Conservation (phyloP, 495 filamentous ascomycete genomes). For the Penicillium argentinense region DNA sequence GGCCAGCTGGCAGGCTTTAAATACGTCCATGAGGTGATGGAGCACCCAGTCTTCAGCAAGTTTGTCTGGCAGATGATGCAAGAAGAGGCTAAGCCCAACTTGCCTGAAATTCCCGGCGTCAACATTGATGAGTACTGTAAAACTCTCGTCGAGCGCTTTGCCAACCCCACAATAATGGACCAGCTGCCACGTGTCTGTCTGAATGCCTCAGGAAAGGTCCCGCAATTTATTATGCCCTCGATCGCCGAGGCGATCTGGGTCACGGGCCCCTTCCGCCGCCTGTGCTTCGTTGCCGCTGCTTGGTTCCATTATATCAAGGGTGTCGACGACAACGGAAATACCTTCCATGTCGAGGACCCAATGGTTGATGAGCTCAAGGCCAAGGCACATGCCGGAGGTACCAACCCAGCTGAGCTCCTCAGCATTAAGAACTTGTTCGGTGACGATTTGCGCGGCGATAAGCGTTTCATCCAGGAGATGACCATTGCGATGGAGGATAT, state of each 20-base stretch:
- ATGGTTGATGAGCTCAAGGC: slow-evolving; percentile 46
- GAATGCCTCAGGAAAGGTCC: slow-evolving; percentile 49
- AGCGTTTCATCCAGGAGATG: slow-evolving; percentile 40
- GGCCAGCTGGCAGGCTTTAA: slow-evolving; percentile 46
- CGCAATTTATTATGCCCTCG: slow-evolving; percentile 52
- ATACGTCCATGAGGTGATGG: slow-evolving; percentile 50
- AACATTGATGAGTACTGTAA: slow-evolving; percentile 46
- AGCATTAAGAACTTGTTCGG: slow-evolving; percentile 45
- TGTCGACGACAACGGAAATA: slow-evolving; percentile 40
- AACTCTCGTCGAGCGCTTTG: slow-evolving; percentile 49
- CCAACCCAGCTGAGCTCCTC: slow-evolving; percentile 36
- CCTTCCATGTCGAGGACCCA: slow-evolving; percentile 42
- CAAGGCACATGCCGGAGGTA: slow-evolving; percentile 37
- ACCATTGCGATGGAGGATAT: slow-evolving; percentile 43
- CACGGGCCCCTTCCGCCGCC: slow-evolving; percentile 42
- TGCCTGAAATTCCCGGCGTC: slow-evolving; percentile 45
- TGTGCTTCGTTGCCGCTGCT: slow-evolving; percentile 45
- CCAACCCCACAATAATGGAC: slow-evolving; percentile 49
- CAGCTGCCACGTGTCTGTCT: slow-evolving; percentile 47
- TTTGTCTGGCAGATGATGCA: slow-evolving; percentile 51
- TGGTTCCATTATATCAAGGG: slow-evolving; percentile 49
- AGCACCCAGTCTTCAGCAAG: slow-evolving; percentile 38
- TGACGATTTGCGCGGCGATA: slow-evolving; percentile 43
- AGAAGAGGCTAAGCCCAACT: slow-evolving; percentile 42
- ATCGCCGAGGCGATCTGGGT: slow-evolving; percentile 49